Evolutionary conservation across 768 basidiomycete genomes (phyloP), one percentile per base, ranked within the genome.

Genomic region (Hysterangium stoloniferum): DNA sequence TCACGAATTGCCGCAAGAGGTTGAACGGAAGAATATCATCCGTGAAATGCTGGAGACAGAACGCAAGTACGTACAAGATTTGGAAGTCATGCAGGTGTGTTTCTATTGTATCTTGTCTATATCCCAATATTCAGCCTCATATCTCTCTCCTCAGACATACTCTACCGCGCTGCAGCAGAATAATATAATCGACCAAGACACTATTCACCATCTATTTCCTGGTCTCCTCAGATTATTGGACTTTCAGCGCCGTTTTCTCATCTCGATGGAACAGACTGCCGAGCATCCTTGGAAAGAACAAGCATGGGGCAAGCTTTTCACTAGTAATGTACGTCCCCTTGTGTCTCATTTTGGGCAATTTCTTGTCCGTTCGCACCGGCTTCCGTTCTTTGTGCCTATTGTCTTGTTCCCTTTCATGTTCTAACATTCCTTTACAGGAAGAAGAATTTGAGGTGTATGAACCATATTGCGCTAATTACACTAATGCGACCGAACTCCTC

Each of bases 381-480:
- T 59, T 45, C 53, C 58, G 58, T 46, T 20, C 49, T 41, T 50
- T 49, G 46, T 48, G 55, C 35, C 48, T n/a, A 51, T 33, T 45
- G 45, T 35, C 50, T 51, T 29, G 45, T 27, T 38, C 42, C 46
- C 13, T 32, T 50, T 54, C 52, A 7, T 22, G 43, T 35, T 35
- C 29, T 31, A 6, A 17, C 37, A 64, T 62, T 68, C 64, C 70
- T 74, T 72, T 78, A 78, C 74, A 97, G 88, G 95, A 99, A 76
- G 80, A 91, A 51, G 92, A 94, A 59, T 98, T 99, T 60, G 78
- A 81, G 27, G 90, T 92, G 31, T 99, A 99, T 66, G 93, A 96
- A 62, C 92, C 95, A 7, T 99, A 96, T 66, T 98, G 93, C 68
- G 90, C 88, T 47, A 95, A 96, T 67, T 93, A 93, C 68, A 86